phyloP scores from a whole-genome alignment of 192 early-diverging fungal genomes.

The Coemansia brasiliensis region DNA sequence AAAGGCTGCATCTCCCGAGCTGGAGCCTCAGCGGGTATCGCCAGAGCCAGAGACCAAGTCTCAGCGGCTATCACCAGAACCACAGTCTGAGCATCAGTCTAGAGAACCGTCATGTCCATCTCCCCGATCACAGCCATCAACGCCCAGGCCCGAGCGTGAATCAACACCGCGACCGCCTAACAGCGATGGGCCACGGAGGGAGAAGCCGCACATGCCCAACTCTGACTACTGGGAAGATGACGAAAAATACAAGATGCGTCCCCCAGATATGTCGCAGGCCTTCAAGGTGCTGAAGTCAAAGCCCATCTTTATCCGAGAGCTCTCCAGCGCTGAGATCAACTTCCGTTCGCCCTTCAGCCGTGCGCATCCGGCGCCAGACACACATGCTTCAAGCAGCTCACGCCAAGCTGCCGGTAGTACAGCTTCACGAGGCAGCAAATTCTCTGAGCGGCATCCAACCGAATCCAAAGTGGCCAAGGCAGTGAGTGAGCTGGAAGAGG shows the following conservation, averaged over 20 bases:
- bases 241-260: slow-evolving; percentile 44
- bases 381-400: slow-evolving; percentile 1
- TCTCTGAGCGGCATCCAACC: slow-evolving; percentile 41
- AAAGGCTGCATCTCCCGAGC: not conserved
- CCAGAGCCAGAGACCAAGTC: not conserved
- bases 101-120: not conserved
- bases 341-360: slow-evolving; percentile 52
- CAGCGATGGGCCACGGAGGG: slow-evolving; percentile 16
- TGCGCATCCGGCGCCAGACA: slow-evolving; percentile 6
- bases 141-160: slow-evolving; percentile 6
- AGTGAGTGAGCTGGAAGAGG: slow-evolving; percentile 55
- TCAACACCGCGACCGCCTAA: slow-evolving; percentile 5
- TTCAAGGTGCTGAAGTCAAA: slow-evolving; percentile 51
- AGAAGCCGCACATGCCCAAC: slow-evolving; percentile 9
- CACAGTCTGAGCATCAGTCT: not conserved
- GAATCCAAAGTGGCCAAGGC: slow-evolving; percentile 56
- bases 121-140: slow-evolving; percentile 13
- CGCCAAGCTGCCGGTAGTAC: slow-evolving; percentile 18
- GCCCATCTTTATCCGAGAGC: slow-evolving; percentile 48
- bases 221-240: slow-evolving; percentile 50
- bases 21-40: not conserved
- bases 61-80: not conserved
- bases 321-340: slow-evolving; percentile 44
- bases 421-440: slow-evolving; percentile 8
- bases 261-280: slow-evolving; percentile 51